Evolutionary conservation across 371 early-diverging fungal species (phyloP).

Genomic region (Dichotomocladium elegans): DNA sequence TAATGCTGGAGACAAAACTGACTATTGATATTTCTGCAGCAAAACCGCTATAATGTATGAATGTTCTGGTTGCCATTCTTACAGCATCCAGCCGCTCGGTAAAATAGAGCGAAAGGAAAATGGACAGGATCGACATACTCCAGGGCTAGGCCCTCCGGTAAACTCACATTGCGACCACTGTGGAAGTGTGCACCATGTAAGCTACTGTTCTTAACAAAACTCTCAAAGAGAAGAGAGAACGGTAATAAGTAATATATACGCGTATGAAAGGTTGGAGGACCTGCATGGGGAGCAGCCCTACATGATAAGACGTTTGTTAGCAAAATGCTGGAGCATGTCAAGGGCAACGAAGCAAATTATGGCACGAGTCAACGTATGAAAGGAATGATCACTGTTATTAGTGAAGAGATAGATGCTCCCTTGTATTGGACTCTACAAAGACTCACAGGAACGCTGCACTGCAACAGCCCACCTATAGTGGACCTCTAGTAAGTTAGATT

Average conservation of each 20-base stretch:
- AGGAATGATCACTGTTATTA: constrained; percentile 93
- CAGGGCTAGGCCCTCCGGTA: constrained; percentile 64
- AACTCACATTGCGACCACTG: constrained; percentile 70
- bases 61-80: constrained; percentile 83
- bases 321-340: constrained; percentile 70
- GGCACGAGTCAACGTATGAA: constrained; percentile 84
- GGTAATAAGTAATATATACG: not conserved
- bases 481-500: constrained; percentile 29
- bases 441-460: constrained; percentile 64
- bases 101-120: constrained; percentile 47
- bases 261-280: constrained; percentile 83
- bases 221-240: not conserved
- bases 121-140: constrained; percentile 53
- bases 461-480: constrained; percentile 48
- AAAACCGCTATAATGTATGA: constrained; percentile 79
- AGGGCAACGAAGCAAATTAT: constrained; percentile 52
- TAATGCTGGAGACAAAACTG: no score
- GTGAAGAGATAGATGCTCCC: constrained; percentile 82
- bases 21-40: constrained; percentile 30
- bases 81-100: constrained; percentile 69
- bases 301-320: constrained; percentile 80
- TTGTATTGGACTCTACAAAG: constrained; percentile 77
- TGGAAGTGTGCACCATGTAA: constrained; percentile 63
- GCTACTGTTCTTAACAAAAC: not conserved
- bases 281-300: constrained; percentile 86